Evolutionary conservation across 345 rosid genomes (phyloP), one percentile per base, ranked within the genome.

Genomic region (Gossypium turneri): DNA sequence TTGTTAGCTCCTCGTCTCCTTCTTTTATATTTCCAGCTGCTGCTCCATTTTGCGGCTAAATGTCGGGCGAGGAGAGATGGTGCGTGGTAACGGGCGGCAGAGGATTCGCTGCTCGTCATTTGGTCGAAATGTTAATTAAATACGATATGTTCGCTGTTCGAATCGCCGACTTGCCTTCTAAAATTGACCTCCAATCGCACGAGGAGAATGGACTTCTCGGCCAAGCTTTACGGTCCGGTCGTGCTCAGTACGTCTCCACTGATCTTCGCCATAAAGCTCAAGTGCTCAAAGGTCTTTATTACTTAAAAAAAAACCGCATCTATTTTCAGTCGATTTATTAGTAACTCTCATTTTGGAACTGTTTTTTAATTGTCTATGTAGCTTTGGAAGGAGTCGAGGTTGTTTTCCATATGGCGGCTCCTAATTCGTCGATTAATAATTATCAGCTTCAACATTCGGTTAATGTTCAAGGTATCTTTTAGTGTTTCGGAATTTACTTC

Each of bases 371-470:
- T 38, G 5, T 20, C 83, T 15, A 8, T 81, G 67, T 81, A 95
- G 98, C 85, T 48, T 84, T 79, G 71, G 78, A 88, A 76, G 99
- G 98, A 68, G 94, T 82, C 16, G 91, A 93, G 70, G 98, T 88
- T 8, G 94, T 95, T 6, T 93, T 89, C 83, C 99, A 95, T 77
- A 91, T 89, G 98, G 99, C 99, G 47, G 98, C 99, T 64, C 99
- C 99, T 5, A 84, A 93, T 89, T 95, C 99, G 12, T 91, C 98
- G 3, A 86, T 93, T 73, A 95, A 95, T 58, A 84, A 78, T 76
- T 76, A 79, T 72, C 82, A 87, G 86, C 97, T 95, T 75, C 99
- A 95, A 20, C 81, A 88, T 78, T 90, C 98, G 10, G 99, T 95
- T 76, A 95, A 93, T 76, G 97, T 95, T 65, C 85, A 84, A 86